A percentile compares a stretch with the other conserved stretches of the same genome.
Conservation (phyloP, 163 green algal genomes). For the Chloromonas sp. region DNA sequence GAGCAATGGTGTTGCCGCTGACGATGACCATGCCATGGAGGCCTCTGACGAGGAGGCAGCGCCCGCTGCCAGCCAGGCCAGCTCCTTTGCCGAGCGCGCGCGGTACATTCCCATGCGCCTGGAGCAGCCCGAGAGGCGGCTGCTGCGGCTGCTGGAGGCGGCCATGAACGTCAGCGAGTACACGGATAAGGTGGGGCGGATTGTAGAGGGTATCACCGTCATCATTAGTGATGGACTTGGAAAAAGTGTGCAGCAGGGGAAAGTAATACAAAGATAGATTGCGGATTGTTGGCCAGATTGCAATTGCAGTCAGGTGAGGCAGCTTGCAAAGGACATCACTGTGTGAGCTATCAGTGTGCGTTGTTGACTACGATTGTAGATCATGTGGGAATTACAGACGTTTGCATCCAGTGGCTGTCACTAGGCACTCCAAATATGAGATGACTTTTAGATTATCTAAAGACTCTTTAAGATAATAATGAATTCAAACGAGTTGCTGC, state of each 20-base stretch:
- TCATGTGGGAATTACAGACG: no score
- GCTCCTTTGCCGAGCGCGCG: constrained; percentile 54
- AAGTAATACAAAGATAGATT: not conserved
- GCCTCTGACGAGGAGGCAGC: not conserved
- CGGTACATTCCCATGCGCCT: constrained; percentile 83
- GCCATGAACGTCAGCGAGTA: constrained; percentile 89
- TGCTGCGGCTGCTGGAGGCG: constrained; percentile 81
- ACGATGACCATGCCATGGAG: not conserved
- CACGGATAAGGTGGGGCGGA: constrained; percentile 68
- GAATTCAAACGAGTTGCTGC: no score
- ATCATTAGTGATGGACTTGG: not conserved
- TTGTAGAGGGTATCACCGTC: not conserved
- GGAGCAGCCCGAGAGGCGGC: constrained; percentile 62
- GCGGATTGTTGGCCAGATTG: not conserved
- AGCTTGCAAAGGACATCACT: constrained; percentile 14
- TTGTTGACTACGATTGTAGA: no score
- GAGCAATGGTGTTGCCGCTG: not conserved
- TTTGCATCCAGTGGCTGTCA: no score
- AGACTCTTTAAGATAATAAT: no score
- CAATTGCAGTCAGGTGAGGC: not conserved
- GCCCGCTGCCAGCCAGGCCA: not conserved
- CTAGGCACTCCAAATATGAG: no score
- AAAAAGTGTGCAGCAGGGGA: no score
- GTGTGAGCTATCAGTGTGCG: no score
- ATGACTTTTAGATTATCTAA: no score